Evolutionary conservation across 768 basidiomycete genomes (phyloP).

Genomic region (Auriscalpium orientale): DNA sequence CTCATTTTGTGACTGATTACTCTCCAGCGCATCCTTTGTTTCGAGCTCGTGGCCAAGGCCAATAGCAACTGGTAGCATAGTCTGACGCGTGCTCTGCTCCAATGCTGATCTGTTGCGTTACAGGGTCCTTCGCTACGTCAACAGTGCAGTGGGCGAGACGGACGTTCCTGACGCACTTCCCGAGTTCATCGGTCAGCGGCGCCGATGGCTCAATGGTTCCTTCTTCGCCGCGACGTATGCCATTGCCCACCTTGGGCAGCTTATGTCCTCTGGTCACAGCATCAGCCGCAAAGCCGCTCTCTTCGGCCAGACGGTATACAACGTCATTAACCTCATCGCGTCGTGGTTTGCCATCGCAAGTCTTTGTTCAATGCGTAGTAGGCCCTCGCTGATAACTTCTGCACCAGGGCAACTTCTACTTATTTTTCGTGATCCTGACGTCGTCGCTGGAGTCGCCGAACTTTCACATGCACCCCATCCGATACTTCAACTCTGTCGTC

Average conservation of each 20-base stretch:
- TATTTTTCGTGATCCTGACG: constrained; percentile 92
- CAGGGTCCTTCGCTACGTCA: constrained; percentile 96
- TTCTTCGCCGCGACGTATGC: constrained; percentile 95
- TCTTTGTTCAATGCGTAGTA: constrained; percentile 3
- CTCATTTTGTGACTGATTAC: not conserved
- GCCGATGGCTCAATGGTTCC: constrained; percentile 87
- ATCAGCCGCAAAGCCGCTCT: constrained; percentile 63
- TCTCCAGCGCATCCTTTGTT: constrained; percentile 71
- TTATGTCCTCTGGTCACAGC: constrained; percentile 77
- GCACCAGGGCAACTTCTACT: constrained; percentile 81
- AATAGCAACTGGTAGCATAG: constrained; percentile 65
- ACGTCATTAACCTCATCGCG: constrained; percentile 79
- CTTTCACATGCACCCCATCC: constrained; percentile 56
- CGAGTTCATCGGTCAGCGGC: constrained; percentile 89
- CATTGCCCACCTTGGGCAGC: constrained; percentile 78
- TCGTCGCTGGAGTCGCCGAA: constrained; percentile 74
- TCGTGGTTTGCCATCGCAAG: constrained; percentile 90
- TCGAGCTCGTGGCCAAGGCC: constrained; percentile 70
- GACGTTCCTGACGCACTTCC: constrained; percentile 90
- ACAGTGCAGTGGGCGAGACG: constrained; percentile 86
- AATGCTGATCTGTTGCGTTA: constrained; percentile 9
- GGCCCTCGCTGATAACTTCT: not conserved
- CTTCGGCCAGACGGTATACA: constrained; percentile 79
- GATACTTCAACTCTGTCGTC: constrained; percentile 64
- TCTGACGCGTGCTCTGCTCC: constrained; percentile 19